A percentile compares a stretch with the other conserved stretches of the same genome.
Conservation (phyloP, 768 basidiomycete species). For the Collybia sordida region DNA sequence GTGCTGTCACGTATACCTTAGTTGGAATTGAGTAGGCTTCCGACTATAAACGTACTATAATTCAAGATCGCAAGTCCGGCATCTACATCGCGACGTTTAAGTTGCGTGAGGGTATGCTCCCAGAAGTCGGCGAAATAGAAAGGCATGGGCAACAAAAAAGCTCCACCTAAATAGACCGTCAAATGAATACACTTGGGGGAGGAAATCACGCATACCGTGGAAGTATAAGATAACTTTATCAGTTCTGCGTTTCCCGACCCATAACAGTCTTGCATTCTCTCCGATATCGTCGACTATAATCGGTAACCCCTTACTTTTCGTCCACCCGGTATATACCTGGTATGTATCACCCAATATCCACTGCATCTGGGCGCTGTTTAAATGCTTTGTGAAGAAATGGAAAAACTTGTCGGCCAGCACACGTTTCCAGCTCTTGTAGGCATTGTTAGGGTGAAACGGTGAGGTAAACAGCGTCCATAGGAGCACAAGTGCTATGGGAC, state of each 20-base stretch:
- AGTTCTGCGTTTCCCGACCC: conserved; percentile 30
- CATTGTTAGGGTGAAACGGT: conserved; percentile 20
- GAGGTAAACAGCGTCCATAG: conserved; percentile 20
- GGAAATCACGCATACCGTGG: conserved; percentile 22
- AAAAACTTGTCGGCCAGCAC: conserved; percentile 16
- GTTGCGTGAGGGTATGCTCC: conserved; percentile 17
- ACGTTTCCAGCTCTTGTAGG: conserved; percentile 20
- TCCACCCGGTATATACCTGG: conserved; percentile 20
- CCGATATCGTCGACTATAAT: conserved; percentile 25
- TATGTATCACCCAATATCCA: conserved; percentile 18
- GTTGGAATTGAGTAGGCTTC: background rate
- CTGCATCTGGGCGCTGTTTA: conserved; percentile 25
- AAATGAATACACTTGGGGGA: background rate
- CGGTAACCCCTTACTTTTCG: conserved; percentile 19
- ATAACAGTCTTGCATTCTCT: conserved; percentile 25
- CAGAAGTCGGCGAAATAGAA: conserved; percentile 21
- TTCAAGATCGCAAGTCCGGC: conserved; percentile 22
- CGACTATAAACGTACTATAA: conserved; percentile 17
- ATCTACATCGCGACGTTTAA: conserved; percentile 11
- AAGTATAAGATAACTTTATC: conserved; percentile 31
- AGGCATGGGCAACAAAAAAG: conserved; percentile 20
- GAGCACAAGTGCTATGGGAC: conserved; percentile 14
- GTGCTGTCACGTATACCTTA: conserved; percentile 13
- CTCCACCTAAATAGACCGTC: conserved; percentile 20
- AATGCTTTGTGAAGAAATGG: conserved; percentile 6